Evolutionary conservation across 306 rosid species (phyloP).

Genomic region (Fragaria vesca): DNA sequence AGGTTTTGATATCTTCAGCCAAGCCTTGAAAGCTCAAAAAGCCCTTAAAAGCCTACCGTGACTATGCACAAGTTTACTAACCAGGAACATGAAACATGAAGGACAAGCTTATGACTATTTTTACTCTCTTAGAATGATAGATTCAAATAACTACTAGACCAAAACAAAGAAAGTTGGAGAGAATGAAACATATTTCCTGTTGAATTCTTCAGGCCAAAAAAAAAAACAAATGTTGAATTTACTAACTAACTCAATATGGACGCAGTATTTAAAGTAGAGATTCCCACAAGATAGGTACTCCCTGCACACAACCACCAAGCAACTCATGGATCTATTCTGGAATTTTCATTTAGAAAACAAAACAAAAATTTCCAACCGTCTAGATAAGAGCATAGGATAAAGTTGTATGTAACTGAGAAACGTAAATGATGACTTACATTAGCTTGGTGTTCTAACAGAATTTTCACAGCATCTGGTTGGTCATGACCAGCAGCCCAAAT

Average conservation of each 20-base stretch:
- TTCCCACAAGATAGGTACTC: not conserved
- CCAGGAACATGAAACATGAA: not conserved
- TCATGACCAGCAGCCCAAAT: slow-evolving; percentile 97
- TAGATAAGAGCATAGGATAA: not conserved
- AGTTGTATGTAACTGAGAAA: not conserved
- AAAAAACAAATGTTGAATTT: not conserved
- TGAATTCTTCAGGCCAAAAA: no score
- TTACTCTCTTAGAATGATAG: not conserved
- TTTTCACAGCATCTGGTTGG: slow-evolving; percentile 70
- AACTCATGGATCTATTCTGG: not conserved
- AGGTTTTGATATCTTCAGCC: not conserved
- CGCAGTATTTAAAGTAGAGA: not conserved
- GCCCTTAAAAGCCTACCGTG: not conserved
- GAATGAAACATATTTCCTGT: not conserved
- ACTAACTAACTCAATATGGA: not conserved
- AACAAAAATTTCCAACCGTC: not conserved
- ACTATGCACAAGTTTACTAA: not conserved
- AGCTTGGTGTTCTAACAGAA: slow-evolving; percentile 70
- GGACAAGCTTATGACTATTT: not conserved
- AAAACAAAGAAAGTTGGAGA: not conserved
- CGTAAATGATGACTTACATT: slow-evolving; percentile 45
- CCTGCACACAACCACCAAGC: not conserved
- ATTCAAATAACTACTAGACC: not conserved
- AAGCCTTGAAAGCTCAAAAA: not conserved
- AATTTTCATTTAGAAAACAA: not conserved